phyloP scores from a whole-genome alignment of 2,329 filamentous ascomycete genomes.

The Gremmenia infestans region DNA sequence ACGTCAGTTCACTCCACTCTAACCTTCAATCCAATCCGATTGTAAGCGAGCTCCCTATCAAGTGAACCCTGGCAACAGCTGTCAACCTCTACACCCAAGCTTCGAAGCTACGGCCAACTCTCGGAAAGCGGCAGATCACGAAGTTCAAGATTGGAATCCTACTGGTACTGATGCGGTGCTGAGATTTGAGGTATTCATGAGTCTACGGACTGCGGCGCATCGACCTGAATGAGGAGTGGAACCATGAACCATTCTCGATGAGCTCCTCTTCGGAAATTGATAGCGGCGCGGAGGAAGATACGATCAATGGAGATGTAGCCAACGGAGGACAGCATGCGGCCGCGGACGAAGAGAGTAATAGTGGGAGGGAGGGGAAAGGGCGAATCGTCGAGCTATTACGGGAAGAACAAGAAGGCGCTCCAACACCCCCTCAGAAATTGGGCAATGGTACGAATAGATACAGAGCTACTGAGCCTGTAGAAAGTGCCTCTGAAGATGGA shows the following conservation, averaged over 20 bases:
- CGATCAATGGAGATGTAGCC: slow-evolving; percentile 33
- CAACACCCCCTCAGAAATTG: slow-evolving; percentile 22
- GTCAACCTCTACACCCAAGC: not conserved
- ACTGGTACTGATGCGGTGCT: slow-evolving; percentile 16
- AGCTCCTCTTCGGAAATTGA: slow-evolving; percentile 62
- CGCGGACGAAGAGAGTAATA: slow-evolving; percentile 40
- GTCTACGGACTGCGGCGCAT: slow-evolving; percentile 26
- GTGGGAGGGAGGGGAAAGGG: slow-evolving; percentile 23
- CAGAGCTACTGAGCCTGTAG: slow-evolving; percentile 31
- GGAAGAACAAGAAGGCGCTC: slow-evolving; percentile 24
- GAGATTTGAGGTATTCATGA: slow-evolving; percentile 15
- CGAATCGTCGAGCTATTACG: slow-evolving; percentile 26
- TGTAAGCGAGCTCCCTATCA: slow-evolving; percentile 12
- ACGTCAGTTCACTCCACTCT: no score
- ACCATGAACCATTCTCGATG: slow-evolving; percentile 50
- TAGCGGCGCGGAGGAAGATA: slow-evolving; percentile 53
- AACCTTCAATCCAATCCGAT: not conserved
- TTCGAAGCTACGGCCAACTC: slow-evolving; percentile 2
- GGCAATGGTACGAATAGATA: slow-evolving; percentile 34
- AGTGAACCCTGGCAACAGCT: not conserved
- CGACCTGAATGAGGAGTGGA: slow-evolving; percentile 19
- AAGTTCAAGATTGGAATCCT: not conserved
- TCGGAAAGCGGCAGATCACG: not conserved
- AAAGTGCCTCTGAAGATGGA: slow-evolving; percentile 47
- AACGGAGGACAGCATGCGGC: slow-evolving; percentile 34